phyloP scores from a whole-genome alignment of 2,329 filamentous ascomycete species.

The Claviceps fusiformis region DNA sequence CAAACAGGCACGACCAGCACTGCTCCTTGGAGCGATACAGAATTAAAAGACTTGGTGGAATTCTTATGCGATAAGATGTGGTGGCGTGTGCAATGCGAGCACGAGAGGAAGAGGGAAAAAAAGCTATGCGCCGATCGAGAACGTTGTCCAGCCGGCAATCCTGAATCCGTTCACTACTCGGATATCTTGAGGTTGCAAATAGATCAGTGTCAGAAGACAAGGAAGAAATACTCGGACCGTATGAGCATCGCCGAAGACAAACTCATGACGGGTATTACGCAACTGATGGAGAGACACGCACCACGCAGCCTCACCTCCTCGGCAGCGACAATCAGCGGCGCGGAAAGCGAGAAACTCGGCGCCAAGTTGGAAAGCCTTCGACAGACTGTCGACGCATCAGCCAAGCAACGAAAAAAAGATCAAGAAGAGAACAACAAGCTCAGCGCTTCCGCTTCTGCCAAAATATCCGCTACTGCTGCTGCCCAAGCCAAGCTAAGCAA shows the following conservation, averaged over 20 bases:
- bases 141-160: slow-evolving; percentile 6
- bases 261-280: background rate
- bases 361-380: background rate
- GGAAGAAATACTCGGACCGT: slow-evolving; percentile 2
- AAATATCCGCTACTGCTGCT: background rate
- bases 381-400: background rate
- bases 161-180: slow-evolving; percentile 12
- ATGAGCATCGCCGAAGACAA: slow-evolving; percentile 6
- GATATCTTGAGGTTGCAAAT: slow-evolving; percentile 10
- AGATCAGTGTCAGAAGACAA: slow-evolving; percentile 6
- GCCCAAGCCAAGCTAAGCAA: slow-evolving; percentile 1
- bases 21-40: background rate
- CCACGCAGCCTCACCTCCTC: background rate
- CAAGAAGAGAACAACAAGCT: background rate
- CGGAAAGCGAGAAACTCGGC: background rate
- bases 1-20: background rate
- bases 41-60: slow-evolving; percentile 9
- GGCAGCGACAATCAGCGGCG: background rate
- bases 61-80: slow-evolving; percentile 12
- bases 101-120: slow-evolving; percentile 9
- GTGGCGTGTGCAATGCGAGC: slow-evolving; percentile 9
- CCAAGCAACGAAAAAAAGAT: background rate
- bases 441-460: background rate
- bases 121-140: slow-evolving; percentile 8
- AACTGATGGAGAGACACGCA: slow-evolving; percentile 1